Conservation (phyloP, 2,329 filamentous ascomycete genomes). For the Microdochium bolleyi region DNA sequence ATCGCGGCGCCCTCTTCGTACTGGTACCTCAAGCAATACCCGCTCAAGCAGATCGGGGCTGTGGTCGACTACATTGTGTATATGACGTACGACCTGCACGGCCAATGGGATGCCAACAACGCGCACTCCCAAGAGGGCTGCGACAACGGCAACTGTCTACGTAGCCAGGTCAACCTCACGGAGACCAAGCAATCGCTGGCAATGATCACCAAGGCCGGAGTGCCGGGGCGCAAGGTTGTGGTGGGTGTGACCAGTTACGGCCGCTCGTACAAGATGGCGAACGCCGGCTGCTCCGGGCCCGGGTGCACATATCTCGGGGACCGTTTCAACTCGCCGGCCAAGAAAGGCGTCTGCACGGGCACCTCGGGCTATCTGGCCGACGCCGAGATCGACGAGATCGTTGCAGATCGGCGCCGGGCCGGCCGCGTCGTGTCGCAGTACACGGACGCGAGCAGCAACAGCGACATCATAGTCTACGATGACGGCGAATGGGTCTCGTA, state of each 20-base stretch:
- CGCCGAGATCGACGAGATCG: constrained; percentile 27
- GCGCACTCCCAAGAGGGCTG: constrained; percentile 13
- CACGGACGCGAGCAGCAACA: constrained; percentile 6
- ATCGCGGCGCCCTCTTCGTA: constrained; percentile 20
- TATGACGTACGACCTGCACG: constrained; percentile 13
- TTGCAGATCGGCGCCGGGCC: background rate
- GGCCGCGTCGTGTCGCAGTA: constrained; percentile 5
- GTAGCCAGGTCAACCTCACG: constrained; percentile 25
- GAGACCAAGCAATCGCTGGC: constrained; percentile 6
- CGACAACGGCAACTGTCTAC: constrained; percentile 22
- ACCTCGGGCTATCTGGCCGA: constrained; percentile 28
- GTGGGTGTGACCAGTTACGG: constrained; percentile 26
- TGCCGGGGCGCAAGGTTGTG: constrained; percentile 19
- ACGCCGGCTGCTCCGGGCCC: constrained; percentile 17
- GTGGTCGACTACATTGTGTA: constrained; percentile 14
- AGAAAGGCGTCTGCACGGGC: constrained; percentile 23
- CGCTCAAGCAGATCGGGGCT: constrained; percentile 9
- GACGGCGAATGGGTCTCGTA: constrained; percentile 8
- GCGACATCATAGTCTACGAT: constrained; percentile 12
- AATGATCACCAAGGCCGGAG: constrained; percentile 22
- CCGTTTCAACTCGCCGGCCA: constrained; percentile 14
- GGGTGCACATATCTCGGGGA: constrained; percentile 23
- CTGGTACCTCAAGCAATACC: constrained; percentile 21
- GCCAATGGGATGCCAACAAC: constrained; percentile 23
- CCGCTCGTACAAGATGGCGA: constrained; percentile 22